A percentile compares a stretch with the other conserved stretches of the same genome.
Evolutionary conservation across 306 rosid species (phyloP).

Genomic region (Mimosa bimucronata): DNA sequence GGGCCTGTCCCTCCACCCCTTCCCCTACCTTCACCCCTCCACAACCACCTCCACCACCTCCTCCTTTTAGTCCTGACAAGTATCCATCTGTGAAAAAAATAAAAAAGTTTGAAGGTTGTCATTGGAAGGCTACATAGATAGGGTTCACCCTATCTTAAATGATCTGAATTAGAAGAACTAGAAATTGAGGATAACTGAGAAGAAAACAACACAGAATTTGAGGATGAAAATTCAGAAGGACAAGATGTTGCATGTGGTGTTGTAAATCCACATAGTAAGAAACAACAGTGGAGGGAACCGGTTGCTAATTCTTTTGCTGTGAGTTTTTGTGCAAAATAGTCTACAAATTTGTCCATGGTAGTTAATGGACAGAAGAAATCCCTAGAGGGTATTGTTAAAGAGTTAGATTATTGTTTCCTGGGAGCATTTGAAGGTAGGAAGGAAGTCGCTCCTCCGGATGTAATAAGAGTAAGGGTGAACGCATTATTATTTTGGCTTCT

Average conservation of each 20-base stretch:
- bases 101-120: constrained; percentile 38
- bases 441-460: constrained; percentile 75
- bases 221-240: constrained; percentile 64
- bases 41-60: constrained; percentile 77
- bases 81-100: neutral
- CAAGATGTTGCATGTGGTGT: constrained; percentile 50
- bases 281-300: constrained; percentile 43
- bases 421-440: constrained; percentile 74
- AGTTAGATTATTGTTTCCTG: constrained; percentile 82
- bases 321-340: constrained; percentile 47
- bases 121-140: constrained; percentile 26
- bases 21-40: constrained; percentile 62
- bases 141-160: constrained; percentile 27
- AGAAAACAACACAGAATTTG: constrained; percentile 73
- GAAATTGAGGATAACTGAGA: constrained; percentile 63
- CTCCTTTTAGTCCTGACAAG: constrained; percentile 62
- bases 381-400: constrained; percentile 66
- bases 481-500: constrained; percentile 25
- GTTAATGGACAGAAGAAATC: constrained; percentile 61
- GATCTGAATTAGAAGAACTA: constrained; percentile 46
- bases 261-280: constrained; percentile 44
- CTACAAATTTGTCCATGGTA: constrained; percentile 41
- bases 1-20: constrained; percentile 64
- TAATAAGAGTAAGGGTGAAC: constrained; percentile 53
- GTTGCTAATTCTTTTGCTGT: constrained; percentile 48